These are phyloP conservation scores for Emiliania huxleyi DNA, from an alignment of 78 protist species.

Conservation along the genomic window DNA sequence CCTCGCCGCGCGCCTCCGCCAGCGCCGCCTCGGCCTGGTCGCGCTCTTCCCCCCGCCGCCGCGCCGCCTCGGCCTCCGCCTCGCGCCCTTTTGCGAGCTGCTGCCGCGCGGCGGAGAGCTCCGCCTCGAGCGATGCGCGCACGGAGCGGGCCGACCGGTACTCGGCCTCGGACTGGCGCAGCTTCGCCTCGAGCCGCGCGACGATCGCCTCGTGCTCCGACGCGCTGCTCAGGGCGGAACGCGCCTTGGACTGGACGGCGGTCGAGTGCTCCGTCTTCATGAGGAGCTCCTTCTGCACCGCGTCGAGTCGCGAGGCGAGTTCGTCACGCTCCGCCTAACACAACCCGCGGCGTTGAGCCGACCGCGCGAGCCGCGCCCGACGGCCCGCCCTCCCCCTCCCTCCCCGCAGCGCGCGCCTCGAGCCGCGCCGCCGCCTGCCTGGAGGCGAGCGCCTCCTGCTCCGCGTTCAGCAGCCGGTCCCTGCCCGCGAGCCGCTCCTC, in stretches of 20 bases:
- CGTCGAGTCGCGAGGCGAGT: not conserved
- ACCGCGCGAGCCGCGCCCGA: no score
- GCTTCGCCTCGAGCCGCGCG: not conserved
- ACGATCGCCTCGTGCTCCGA: slow-evolving; percentile 10
- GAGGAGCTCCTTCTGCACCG: not conserved
- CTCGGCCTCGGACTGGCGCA: not conserved
- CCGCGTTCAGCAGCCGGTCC: not conserved
- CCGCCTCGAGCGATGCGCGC: not conserved
- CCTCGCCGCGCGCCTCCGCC: not conserved
- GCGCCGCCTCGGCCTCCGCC: not conserved
- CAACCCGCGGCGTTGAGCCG: no score
- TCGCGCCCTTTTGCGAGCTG: not conserved
- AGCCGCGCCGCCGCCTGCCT: not conserved
- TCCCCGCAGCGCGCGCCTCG: no score
- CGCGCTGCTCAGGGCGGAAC: not conserved
- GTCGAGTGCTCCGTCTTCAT: not conserved
- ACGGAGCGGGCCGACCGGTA: not conserved
- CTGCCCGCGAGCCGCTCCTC: not conserved
- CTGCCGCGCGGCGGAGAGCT: not conserved
- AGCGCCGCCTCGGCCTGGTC: not conserved
- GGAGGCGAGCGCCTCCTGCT: not conserved
- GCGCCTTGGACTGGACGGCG: not conserved
- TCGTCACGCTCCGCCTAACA: not conserved
- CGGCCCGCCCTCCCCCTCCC: no score
- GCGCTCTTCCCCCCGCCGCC: not conserved